Conservation (phyloP, 441 rosid species). For the Mallotus japonicus region DNA sequence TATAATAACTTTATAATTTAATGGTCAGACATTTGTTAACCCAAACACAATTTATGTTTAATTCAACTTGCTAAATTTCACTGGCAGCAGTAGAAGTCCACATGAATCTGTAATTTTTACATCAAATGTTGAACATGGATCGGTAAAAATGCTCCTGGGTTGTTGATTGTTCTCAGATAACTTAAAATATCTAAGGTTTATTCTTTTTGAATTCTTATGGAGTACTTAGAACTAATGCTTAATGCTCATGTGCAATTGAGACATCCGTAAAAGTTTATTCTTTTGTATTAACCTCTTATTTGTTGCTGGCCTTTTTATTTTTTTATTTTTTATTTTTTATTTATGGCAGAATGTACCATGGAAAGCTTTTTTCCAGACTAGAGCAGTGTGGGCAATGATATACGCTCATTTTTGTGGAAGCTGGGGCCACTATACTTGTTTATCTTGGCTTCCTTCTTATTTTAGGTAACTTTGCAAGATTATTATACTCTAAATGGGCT, state of each 20-base stretch:
- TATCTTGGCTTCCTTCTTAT: constrained; percentile 95
- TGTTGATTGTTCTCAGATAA: background rate
- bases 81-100: background rate
- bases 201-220: background rate
- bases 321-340: no score
- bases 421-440: constrained; percentile 94
- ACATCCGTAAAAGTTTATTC: background rate
- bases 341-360: constrained; percentile 76
- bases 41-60: background rate
- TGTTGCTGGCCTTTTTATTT: no score
- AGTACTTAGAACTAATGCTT: background rate
- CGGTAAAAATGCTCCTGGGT: background rate
- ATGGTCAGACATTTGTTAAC: background rate
- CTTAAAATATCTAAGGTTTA: background rate
- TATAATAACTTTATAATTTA: background rate
- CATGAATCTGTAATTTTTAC: background rate
- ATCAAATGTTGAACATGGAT: background rate
- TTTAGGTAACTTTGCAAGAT: constrained; percentile 57
- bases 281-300: constrained; percentile 8
- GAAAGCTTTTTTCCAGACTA: constrained; percentile 70
- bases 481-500: background rate
- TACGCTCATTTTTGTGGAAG: constrained; percentile 97
- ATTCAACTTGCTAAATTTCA: background rate
- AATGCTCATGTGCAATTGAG: background rate
- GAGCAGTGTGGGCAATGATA: constrained; percentile 92